phyloP scores from a whole-genome alignment of 1,284 basidiomycete species.

The Trichosporon ovoides region DNA sequence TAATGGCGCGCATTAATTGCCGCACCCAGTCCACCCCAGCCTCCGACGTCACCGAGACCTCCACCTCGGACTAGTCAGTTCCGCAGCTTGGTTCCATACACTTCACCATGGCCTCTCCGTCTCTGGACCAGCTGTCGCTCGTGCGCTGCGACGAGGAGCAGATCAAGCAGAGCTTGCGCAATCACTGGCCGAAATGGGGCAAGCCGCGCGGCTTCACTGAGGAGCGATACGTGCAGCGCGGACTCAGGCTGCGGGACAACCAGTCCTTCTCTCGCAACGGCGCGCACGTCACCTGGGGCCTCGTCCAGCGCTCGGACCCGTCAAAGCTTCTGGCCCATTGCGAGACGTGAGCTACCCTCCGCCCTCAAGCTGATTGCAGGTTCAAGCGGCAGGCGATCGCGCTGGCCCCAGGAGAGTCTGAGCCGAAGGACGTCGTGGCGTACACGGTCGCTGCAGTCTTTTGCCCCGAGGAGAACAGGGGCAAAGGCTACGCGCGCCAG shows the following conservation, averaged over 20 bases:
- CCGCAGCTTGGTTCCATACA: neutral
- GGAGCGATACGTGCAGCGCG: neutral
- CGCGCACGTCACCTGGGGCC: conserved; percentile 21
- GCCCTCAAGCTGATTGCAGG: conserved; percentile 12
- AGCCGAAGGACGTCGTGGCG: conserved; percentile 17
- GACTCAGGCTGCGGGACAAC: neutral
- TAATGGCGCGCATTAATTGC: neutral
- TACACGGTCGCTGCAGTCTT: conserved; percentile 39
- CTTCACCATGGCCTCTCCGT: neutral
- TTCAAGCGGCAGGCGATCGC: conserved; percentile 21
- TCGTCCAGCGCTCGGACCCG: conserved; percentile 22
- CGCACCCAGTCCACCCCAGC: neutral
- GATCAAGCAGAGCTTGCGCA: neutral
- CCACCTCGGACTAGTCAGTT: neutral
- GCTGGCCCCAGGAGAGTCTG: conserved; percentile 8
- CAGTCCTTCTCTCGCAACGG: conserved; percentile 6
- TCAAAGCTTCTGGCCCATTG: conserved; percentile 13
- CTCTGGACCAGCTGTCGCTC: conserved; percentile 19
- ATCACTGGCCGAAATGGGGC: conserved; percentile 13
- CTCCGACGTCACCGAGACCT: too few species aligned
- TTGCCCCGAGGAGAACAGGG: conserved; percentile 28
- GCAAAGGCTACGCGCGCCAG: conserved; percentile 33
- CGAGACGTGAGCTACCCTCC: conserved; percentile 4
- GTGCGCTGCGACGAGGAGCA: conserved; percentile 18
- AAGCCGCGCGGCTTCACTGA: conserved; percentile 6